Base-by-base conservation (phyloP, 2,329 filamentous ascomycete species). In the Sodiomyces alkalinus region DNA sequence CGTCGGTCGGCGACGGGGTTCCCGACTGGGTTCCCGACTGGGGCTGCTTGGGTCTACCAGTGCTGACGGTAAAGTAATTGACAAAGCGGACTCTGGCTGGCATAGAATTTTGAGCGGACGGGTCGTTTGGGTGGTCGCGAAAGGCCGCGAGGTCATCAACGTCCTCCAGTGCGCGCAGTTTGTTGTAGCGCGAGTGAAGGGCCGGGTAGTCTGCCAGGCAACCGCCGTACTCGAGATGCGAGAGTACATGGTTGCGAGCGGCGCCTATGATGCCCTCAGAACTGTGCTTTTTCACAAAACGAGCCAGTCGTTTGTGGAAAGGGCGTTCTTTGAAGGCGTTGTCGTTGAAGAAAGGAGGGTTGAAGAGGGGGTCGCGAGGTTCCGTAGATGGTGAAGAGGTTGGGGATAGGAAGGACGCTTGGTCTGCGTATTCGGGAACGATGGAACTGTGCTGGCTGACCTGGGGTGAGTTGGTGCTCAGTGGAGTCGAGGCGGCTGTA, bases 1-100 rank as follows among this genome's bases (percentile, higher is more conserved):
- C 21, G 14, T 10, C n/a, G 4, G 16, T 21, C 6, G 27, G 21
- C 13, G 26, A 17, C 7, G 7, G 23, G 20, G 6, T 22, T 8
- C 20, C 11, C 20, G 20, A 22, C 9, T n/a, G 26, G 2, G 26
- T 37, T 8, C 35, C 32, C 9, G 31, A 27, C 37, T 60, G 58
- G 10, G 49, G 48, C 31, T 51, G 47, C 40, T 79, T 85, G 3
- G 65, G 63, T 33, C 71, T 63, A 4, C 85, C 85, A 7, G 78
- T 77, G 39, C 80, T 85, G n/a, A 80, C 68, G 1, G 85, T 92
- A 46, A 87, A 93, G 48, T 92, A 93, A 46, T 93, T 93, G 32
- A 82, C 63, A 42, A 93, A 93, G 11, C 83, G 67, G 8, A 90
- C 68, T 29, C 76, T 61, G 3, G 59, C 55, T n/a, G 24, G n/a